Evolutionary conservation across 345 rosid species (phyloP).

Genomic region (Microthlaspi erraticum): DNA sequence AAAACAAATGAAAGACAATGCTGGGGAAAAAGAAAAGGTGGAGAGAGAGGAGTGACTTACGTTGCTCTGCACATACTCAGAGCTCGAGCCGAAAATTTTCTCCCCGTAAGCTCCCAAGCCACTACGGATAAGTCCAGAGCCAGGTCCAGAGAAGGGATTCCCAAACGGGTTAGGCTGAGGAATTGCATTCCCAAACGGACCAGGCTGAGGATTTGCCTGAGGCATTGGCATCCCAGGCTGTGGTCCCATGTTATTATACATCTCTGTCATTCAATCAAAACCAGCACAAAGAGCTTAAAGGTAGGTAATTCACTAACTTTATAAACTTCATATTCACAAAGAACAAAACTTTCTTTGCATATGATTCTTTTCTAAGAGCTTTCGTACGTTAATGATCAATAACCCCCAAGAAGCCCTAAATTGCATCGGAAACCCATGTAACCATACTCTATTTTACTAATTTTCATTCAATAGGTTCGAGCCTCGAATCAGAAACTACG

Average conservation of each 20-base stretch:
- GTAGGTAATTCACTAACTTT: background rate
- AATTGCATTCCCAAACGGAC: slow-evolving; percentile 81
- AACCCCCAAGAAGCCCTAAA: background rate
- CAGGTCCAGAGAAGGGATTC: slow-evolving; percentile 89
- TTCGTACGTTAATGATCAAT: background rate
- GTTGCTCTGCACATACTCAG: slow-evolving; percentile 98
- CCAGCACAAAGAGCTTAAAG: slow-evolving; percentile 20
- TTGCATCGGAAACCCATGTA: too few relatives aligned
- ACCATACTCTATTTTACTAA: too few relatives aligned
- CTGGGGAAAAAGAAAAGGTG: background rate
- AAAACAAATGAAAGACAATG: background rate
- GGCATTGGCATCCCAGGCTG: slow-evolving; percentile 79
- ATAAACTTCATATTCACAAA: background rate
- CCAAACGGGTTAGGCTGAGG: slow-evolving; percentile 90
- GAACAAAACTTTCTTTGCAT: too few relatives aligned
- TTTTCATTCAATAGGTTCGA: background rate
- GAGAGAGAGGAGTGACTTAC: slow-evolving; percentile 55
- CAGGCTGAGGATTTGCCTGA: slow-evolving; percentile 70
- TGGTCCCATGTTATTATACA: slow-evolving; percentile 74
- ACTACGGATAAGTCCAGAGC: slow-evolving; percentile 87
- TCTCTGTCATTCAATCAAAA: slow-evolving; percentile 49
- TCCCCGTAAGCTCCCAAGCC: slow-evolving; percentile 97
- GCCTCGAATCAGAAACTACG: slow-evolving; percentile 6
- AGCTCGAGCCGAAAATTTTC: slow-evolving; percentile 87
- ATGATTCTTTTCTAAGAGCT: background rate